Evolutionary conservation across 257 asterid species (phyloP), one percentile per base, ranked within the genome.

Genomic region (Cinchona pubescens): DNA sequence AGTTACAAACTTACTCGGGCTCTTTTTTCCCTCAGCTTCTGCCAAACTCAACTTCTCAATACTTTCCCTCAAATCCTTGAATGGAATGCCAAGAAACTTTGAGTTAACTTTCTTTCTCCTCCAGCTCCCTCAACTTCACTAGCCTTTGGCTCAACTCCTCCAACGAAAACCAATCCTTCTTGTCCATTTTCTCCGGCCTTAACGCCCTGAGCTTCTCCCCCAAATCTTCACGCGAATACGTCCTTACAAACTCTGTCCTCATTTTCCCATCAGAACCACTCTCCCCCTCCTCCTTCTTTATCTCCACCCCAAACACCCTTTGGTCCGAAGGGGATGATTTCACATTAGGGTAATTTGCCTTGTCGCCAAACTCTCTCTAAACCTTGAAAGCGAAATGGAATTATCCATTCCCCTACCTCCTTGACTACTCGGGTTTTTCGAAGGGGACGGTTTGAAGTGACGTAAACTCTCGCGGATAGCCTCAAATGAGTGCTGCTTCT

Each of bases 111-210:
- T 78, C 86, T 59, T 79, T 46, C 69, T 71, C 51, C 67, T 86
- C 92, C 58, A 67, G 81, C 82, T 78, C 74, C 78, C 79, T 86
- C 82, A 91, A 16, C 79, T 81, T 86, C 40, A 32, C 78, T 42
- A 93, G 78, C 78, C 97, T 88, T 62, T 83, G 87, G 32, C 81
- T 90, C 84, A 93, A 79, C 83, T 93, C 98, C 69, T 80, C 82
- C 73, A 91, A 77, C 2, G 97, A 88, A 80, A 91, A 90, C 93
- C 90, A 84, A 55, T 82, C 82, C 77, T 91, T 89, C 74, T 87
- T 81, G 25, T 56, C 83, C 42, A 5, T 37, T 71, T 84, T 87
- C 83, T 81, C 85, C 2, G 97, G 96, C 83, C 98, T 88, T 85
- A 91, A 67, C 66, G 10, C 46, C 80, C 71, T 83, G 85, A 93